Evolutionary conservation across 176 grass and related monocot genomes (phyloP), one percentile per base, ranked within the genome.

Genomic region (Olyra latifolia): DNA sequence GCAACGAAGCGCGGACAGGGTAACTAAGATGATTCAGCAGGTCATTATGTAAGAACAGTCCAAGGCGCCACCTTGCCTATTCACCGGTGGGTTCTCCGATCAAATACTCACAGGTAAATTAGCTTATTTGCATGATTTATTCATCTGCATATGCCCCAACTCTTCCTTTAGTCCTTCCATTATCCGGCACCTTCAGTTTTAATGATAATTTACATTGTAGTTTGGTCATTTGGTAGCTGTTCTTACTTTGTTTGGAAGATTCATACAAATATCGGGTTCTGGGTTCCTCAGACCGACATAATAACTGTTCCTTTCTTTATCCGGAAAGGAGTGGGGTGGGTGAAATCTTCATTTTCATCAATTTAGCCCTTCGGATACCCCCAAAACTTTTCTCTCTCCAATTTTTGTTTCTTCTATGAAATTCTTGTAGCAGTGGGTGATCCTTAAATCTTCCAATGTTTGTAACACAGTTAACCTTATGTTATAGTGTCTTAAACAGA

Each of bases 21-120:
- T 3, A 15, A 19, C 25, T 38, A 69, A 74, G 69, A 80, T 46
- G 14, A 80, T 74, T 80, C 39, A 38, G 32, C 29, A 61, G 20
- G 46, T 20, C 23, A 42, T 56, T 68, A 10, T 53, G 22, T 50
- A 4, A 66, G 49, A 43, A 59, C 67, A 48, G 22, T 44, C 22
- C 60, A 65, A 52, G 57, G 41, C 5, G 23, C 23, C 53, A 32
- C 28, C 20, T 57, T 47, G 47, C 6, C 38, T 54, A 15, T 41
- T 74, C 24, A 12, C 50, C 11, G 54, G 35, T 75, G 76, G 20
- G 35, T 76, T 83, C 63, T 65, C 39, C 7, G 72, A 77, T 85
- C 72, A 58, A 74, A 58, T 35, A 13, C 35, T 70, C 66, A 19
- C 25, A 1, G 48, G 43, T 66, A 14, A 48, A 77, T 5, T 35